Evolutionary conservation across 306 rosid species (phyloP).

Genomic region (Rosa lucieae): DNA sequence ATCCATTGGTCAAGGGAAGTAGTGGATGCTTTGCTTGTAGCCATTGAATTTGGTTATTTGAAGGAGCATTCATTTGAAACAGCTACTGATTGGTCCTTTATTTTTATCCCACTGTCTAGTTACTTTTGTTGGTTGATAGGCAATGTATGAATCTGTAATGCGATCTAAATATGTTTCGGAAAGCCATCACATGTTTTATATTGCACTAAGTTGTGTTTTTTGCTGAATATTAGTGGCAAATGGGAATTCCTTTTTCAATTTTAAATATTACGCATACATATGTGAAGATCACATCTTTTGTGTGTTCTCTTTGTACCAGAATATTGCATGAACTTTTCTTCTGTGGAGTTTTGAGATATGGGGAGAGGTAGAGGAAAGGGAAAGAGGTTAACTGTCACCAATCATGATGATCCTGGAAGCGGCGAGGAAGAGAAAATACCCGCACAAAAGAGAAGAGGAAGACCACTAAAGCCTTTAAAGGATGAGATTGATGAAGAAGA

Average conservation of each 20-base stretch:
- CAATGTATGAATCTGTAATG: not conserved
- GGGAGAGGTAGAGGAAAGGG: constrained; percentile 61
- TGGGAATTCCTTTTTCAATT: not conserved
- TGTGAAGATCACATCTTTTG: not conserved
- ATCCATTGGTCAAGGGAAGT: not conserved
- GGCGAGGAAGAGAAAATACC: constrained; percentile 58
- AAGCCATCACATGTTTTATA: not conserved
- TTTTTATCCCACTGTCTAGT: not conserved
- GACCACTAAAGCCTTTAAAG: constrained; percentile 51
- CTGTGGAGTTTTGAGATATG: constrained; percentile 45
- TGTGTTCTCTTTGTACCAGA: constrained; percentile 38
- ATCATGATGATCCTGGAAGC: constrained; percentile 50
- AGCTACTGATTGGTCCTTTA: not conserved
- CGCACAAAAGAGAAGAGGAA: constrained; percentile 51
- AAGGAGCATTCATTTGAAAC: not conserved
- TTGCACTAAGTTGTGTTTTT: not conserved
- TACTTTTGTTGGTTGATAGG: not conserved
- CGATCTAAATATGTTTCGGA: not conserved
- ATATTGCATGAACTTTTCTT: constrained; percentile 47
- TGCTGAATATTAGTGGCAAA: not conserved
- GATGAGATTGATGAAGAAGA: constrained; percentile 52
- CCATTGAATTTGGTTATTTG: not conserved
- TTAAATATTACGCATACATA: not conserved
- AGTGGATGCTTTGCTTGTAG: constrained; percentile 7
- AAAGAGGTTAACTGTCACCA: constrained; percentile 41